These are phyloP conservation scores for Paxillus involutus DNA, from an alignment of 768 basidiomycete species.

Conservation along the genomic window DNA sequence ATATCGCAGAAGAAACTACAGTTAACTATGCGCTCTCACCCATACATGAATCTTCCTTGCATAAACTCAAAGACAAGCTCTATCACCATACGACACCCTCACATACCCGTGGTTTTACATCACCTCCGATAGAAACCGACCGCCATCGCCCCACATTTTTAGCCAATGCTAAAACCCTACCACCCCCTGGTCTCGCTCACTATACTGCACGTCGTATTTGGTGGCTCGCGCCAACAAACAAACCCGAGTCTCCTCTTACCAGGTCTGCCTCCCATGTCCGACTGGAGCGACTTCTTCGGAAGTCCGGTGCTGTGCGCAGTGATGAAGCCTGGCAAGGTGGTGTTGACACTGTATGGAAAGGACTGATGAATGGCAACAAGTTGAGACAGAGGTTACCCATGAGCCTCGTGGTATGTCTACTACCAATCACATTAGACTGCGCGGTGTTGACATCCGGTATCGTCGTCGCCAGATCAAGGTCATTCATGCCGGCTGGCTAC, in stretches of 20 bases:
- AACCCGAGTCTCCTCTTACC: constrained; percentile 15
- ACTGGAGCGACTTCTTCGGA: constrained; percentile 50
- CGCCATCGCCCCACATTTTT: constrained; percentile 2
- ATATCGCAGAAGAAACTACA: constrained; percentile 3
- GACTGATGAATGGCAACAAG: constrained; percentile 54
- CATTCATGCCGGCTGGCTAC: constrained; percentile 71
- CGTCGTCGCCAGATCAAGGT: constrained; percentile 59
- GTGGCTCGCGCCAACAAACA: constrained; percentile 47
- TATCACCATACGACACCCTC: constrained; percentile 2
- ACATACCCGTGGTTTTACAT: background rate
- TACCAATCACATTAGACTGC: background rate
- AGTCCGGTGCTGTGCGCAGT: constrained; percentile 46
- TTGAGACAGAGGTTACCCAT: constrained; percentile 66
- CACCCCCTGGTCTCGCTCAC: constrained; percentile 61
- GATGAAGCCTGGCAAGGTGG: constrained; percentile 58
- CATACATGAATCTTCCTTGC: constrained; percentile 1
- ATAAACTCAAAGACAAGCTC: constrained; percentile 7
- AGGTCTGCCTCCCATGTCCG: constrained; percentile 41
- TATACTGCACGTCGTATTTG: constrained; percentile 62
- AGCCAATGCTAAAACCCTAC: constrained; percentile 32
- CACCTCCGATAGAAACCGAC: background rate
- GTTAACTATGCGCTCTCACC: background rate
- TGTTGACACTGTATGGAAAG: constrained; percentile 62
- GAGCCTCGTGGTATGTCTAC: constrained; percentile 53
- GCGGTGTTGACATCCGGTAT: constrained; percentile 10